Percentiles rank a stretch among this genome's conserved stretches.
Conservation (phyloP, 768 basidiomycete genomes). For the Leccinum disarticulatum region DNA sequence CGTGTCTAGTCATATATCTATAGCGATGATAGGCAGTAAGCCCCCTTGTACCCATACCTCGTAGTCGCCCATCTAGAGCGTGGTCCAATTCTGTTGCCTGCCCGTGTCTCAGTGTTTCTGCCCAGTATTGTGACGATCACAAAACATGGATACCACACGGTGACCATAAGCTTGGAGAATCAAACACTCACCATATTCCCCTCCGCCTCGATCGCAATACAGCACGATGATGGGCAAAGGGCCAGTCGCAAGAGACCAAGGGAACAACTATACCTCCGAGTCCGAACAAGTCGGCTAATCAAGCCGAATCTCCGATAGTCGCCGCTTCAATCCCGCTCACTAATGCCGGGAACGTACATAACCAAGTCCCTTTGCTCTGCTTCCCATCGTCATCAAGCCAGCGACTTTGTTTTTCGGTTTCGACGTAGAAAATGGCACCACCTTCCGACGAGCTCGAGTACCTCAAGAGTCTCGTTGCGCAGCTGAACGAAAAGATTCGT, state of each 20-base stretch:
- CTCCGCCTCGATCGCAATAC: no score
- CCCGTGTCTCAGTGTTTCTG: background rate
- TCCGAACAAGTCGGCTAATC: background rate
- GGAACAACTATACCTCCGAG: background rate
- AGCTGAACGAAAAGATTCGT: slow-evolving; percentile 89
- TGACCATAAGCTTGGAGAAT: background rate
- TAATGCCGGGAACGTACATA: slow-evolving; percentile 8
- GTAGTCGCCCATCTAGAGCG: background rate
- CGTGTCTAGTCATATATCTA: background rate
- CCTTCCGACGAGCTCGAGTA: slow-evolving; percentile 83
- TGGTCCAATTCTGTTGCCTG: background rate
- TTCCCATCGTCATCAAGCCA: background rate
- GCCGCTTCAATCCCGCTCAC: slow-evolving; percentile 29
- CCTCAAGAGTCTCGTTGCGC: slow-evolving; percentile 87
- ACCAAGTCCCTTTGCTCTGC: background rate
- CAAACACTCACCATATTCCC: background rate
- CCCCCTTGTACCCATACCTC: background rate
- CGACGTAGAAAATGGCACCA: slow-evolving; percentile 47
- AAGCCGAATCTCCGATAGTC: slow-evolving; percentile 14
- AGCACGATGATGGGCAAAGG: background rate
- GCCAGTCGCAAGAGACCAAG: background rate
- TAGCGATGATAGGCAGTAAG: background rate
- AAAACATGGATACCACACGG: background rate
- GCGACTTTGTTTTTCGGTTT: background rate
- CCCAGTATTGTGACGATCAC: background rate